These are phyloP conservation scores for Fibroporia radiculosa DNA, from an alignment of 768 basidiomycete genomes.

Conservation along the genomic window DNA sequence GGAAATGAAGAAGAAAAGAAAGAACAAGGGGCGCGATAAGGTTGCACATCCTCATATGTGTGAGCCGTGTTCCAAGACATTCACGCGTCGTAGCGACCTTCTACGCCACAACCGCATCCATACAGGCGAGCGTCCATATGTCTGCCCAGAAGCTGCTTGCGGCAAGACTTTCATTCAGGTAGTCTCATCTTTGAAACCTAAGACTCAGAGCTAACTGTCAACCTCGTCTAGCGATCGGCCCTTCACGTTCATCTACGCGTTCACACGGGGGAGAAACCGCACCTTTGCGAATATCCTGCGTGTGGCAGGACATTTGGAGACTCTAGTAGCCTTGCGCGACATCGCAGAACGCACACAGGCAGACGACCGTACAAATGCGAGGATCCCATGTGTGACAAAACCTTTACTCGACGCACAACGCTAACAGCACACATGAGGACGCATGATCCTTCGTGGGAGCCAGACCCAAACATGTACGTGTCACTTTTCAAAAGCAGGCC, in stretches of 20 bases:
- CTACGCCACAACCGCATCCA: slow-evolving; percentile 85
- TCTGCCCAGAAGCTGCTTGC: slow-evolving; percentile 63
- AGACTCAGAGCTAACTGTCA: not conserved
- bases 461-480: slow-evolving; percentile 74
- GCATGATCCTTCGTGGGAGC: slow-evolving; percentile 80
- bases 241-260: slow-evolving; percentile 84
- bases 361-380: slow-evolving; percentile 86
- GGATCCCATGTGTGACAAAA: slow-evolving; percentile 76
- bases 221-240: slow-evolving; percentile 60
- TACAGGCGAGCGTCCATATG: slow-evolving; percentile 82
- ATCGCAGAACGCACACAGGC: slow-evolving; percentile 83
- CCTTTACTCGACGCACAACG: slow-evolving; percentile 80
- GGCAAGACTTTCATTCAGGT: slow-evolving; percentile 94
- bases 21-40: slow-evolving; percentile 33
- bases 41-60: slow-evolving; percentile 51
- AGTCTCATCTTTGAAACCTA: slow-evolving; percentile 10
- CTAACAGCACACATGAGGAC: slow-evolving; percentile 83
- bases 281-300: slow-evolving; percentile 82
- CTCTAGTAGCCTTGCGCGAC: slow-evolving; percentile 85
- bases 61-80: slow-evolving; percentile 72
- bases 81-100: slow-evolving; percentile 78
- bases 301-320: slow-evolving; percentile 87
- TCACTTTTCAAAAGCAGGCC: slow-evolving; percentile 2
- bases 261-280: slow-evolving; percentile 91
- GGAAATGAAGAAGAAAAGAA: slow-evolving; percentile 22